Percentiles rank a stretch among this genome's conserved stretches.
These are phyloP conservation scores for Cenchrus purpureus DNA, from an alignment of 176 grass and related monocot genomes.

Conservation along the genomic window DNA sequence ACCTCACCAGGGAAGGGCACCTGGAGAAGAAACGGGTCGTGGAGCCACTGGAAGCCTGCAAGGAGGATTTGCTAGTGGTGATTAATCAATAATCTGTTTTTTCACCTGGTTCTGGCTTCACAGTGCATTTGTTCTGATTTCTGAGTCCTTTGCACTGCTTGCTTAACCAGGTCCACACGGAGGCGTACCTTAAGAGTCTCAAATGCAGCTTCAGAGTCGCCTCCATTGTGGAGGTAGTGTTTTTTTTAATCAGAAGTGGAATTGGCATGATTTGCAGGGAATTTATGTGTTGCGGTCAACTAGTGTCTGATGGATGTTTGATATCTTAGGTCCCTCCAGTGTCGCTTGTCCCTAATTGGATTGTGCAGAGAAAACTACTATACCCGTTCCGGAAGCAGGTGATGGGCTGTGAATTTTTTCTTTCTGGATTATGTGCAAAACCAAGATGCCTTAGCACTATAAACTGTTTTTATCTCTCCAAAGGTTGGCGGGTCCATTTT, in stretches of 20 bases:
- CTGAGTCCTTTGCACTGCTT: slow-evolving; percentile 18
- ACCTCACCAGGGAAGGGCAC: slow-evolving; percentile 67
- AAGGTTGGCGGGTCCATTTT: slow-evolving; percentile 87
- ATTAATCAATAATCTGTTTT: neutral
- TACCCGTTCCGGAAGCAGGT: slow-evolving; percentile 86
- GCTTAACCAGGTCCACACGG: slow-evolving; percentile 70
- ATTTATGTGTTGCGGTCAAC: neutral
- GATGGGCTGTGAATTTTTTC: slow-evolving; percentile 26
- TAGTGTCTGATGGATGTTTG: neutral
- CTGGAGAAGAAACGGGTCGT: slow-evolving; percentile 63
- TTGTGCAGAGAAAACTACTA: slow-evolving; percentile 78
- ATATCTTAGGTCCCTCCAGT: slow-evolving; percentile 68
- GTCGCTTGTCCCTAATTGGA: slow-evolving; percentile 71
- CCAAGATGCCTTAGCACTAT: neutral
- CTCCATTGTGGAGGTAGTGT: slow-evolving; percentile 74
- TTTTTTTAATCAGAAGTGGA: neutral
- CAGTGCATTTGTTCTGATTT: neutral
- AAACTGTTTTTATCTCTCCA: neutral
- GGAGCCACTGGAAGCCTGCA: slow-evolving; percentile 83
- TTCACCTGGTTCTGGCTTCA: neutral
- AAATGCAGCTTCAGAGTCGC: slow-evolving; percentile 81
- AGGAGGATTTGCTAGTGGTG: slow-evolving; percentile 92
- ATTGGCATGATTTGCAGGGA: neutral
- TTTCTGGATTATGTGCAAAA: neutral
- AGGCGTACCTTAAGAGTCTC: slow-evolving; percentile 70